Evolutionary conservation across 2,329 filamentous ascomycete species (phyloP).

Genomic region (Calonectria pteridis): DNA sequence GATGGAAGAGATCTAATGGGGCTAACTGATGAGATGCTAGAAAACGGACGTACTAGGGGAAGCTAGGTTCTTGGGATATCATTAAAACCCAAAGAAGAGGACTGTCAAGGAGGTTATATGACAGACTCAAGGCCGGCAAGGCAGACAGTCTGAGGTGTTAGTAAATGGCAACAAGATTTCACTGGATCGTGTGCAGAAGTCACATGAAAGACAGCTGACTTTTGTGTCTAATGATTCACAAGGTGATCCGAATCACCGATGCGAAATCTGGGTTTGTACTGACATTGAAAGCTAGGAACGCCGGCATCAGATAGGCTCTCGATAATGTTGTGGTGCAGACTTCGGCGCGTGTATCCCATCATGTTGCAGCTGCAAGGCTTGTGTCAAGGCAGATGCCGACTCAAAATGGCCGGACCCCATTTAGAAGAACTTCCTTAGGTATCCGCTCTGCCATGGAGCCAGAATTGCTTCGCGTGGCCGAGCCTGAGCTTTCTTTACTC

Average conservation of each 20-base stretch:
- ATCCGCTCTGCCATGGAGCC: too few relatives aligned
- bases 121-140: not conserved
- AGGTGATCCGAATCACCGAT: not conserved
- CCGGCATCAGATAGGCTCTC: too few relatives aligned
- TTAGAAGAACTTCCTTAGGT: too few relatives aligned
- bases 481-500: too few relatives aligned
- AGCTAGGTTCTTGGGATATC: not conserved
- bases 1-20: too few relatives aligned
- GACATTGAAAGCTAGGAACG: too few relatives aligned
- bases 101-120: not conserved
- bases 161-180: not conserved
- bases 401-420: not conserved
- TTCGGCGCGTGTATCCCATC: too few relatives aligned
- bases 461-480: too few relatives aligned
- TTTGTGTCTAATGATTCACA: not conserved
- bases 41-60: not conserved
- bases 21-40: too few relatives aligned
- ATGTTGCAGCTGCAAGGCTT: too few relatives aligned
- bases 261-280: not conserved
- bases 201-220: not conserved
- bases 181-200: not conserved
- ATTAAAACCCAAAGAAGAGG: not conserved
- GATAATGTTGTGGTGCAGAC: too few relatives aligned
- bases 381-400: too few relatives aligned
- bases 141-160: not conserved